phyloP scores from a whole-genome alignment of 345 rosid genomes.

The Dipteronia sinensis region DNA sequence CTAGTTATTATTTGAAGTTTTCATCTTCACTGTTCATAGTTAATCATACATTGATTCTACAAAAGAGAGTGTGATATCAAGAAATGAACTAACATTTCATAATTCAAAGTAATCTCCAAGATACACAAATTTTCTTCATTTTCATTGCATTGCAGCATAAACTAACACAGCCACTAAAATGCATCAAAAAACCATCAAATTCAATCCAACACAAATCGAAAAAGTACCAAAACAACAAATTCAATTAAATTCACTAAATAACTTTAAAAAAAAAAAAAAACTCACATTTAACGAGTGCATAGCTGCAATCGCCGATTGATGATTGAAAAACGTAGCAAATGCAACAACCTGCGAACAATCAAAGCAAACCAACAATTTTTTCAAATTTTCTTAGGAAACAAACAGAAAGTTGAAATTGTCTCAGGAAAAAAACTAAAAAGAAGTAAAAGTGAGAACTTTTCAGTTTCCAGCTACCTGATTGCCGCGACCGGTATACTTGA shows the following conservation, averaged over 20 bases:
- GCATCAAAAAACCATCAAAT: not conserved
- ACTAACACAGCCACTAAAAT: not conserved
- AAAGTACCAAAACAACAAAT: not conserved
- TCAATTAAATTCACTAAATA: not conserved
- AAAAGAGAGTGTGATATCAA: not conserved
- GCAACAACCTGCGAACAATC: constrained; percentile 72
- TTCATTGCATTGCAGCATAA: not conserved
- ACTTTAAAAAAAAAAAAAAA: not conserved
- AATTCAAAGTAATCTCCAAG: not conserved
- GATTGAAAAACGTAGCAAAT: constrained; percentile 80
- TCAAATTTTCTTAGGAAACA: constrained; percentile 13
- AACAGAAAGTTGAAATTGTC: constrained; percentile 4
- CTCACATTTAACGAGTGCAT: constrained; percentile 76
- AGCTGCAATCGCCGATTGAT: constrained; percentile 69
- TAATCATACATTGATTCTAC: not conserved
- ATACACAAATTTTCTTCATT: not conserved
- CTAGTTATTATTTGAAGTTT: not conserved
- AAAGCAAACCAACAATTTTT: not conserved
- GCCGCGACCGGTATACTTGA: constrained; percentile 93
- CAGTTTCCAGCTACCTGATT: constrained; percentile 54
- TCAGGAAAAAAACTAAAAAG: not conserved
- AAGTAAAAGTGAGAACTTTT: not conserved
- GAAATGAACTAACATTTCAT: not conserved
- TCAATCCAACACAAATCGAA: not conserved
- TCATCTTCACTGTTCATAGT: not conserved